These are phyloP conservation scores for Calonectria pteridis DNA, from an alignment of 2,329 filamentous ascomycete genomes.

Conservation along the genomic window DNA sequence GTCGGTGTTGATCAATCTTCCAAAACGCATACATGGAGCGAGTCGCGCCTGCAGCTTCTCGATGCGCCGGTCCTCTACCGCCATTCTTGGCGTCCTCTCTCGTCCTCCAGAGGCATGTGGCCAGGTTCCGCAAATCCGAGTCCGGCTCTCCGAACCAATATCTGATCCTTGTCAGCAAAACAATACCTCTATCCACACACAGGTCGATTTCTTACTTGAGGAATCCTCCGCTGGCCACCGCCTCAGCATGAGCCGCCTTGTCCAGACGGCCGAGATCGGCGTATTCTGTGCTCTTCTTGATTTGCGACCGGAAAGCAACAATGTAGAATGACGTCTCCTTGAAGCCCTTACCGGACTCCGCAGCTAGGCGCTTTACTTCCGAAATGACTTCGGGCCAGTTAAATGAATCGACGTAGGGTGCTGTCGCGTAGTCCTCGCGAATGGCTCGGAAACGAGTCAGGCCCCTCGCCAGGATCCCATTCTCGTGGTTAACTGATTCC, in stretches of 20 bases:
- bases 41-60: constrained; percentile 74
- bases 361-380: constrained; percentile 66
- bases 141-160: constrained; percentile 92
- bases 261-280: constrained; percentile 79
- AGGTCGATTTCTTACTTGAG: constrained; percentile 70
- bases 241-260: constrained; percentile 83
- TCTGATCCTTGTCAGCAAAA: constrained; percentile 53
- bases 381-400: constrained; percentile 78
- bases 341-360: constrained; percentile 64
- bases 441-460: constrained; percentile 73
- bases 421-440: constrained; percentile 80
- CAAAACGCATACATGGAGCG: constrained; percentile 75
- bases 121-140: constrained; percentile 78
- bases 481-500: constrained; percentile 72
- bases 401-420: constrained; percentile 79
- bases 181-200: neutral
- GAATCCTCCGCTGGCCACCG: constrained; percentile 82
- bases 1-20: constrained; percentile 76
- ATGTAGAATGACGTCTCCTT: constrained; percentile 79
- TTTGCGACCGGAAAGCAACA: constrained; percentile 83
- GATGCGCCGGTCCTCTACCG: constrained; percentile 70
- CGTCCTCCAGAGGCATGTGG: constrained; percentile 79
- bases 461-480: constrained; percentile 78
- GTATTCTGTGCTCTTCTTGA: constrained; percentile 76
- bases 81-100: constrained; percentile 70